Base-by-base conservation (phyloP, 495 filamentous ascomycete species). In the Aspergillus funiculosus region DNA sequence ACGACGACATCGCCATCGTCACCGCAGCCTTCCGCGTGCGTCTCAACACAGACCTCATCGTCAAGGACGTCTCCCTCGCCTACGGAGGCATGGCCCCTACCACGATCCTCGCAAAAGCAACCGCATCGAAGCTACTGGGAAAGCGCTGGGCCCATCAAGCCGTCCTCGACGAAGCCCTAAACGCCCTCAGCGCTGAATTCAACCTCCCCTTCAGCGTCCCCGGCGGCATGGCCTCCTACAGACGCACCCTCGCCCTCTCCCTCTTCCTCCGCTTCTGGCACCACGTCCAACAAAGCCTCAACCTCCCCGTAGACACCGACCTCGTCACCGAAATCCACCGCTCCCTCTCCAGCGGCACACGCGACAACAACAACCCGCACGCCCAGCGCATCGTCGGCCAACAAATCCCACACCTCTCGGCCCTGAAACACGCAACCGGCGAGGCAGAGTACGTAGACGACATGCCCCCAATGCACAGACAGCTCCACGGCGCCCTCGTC, bases 361-460 rank as follows among this genome's bases (percentile, higher is more conserved):
- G 76, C 29, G 77, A 83, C 29, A 68, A 58, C 0, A 50, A 52
- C 4, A 57, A 59, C 13, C 61, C 63, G 21, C 62, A 80, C 26
- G 69, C 77, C 35, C 80, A 95, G 50, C 82, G 79, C 36, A 77
- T 90, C 28, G 66, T 96, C 4, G 92, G 92, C 24, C 87, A 87
- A 54, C 75, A 83, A 7, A 80, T 79, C 32, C 82, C 83, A 2
- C 92, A 98, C 63, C 81, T 96, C 29, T 84, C 90, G 0, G 92
- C 88, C 4, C 64, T 98, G 58, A 95, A 95, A 65, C 92, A 98
- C 60, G 80, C 81, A 14, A 94, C 88, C 6, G 92, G 92, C 32
- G 85, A 95, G 65, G 92, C 92, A 5, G 87, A 94, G 49, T 98
- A 98, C 59, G 90, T 87, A 2, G 92, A 98, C 56, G 92, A 98